Percentiles rank a stretch among this genome's conserved stretches.
Evolutionary conservation across 225 moss, liverwort and hornwort genomes (phyloP).

Genomic region (Climacium dendroides): DNA sequence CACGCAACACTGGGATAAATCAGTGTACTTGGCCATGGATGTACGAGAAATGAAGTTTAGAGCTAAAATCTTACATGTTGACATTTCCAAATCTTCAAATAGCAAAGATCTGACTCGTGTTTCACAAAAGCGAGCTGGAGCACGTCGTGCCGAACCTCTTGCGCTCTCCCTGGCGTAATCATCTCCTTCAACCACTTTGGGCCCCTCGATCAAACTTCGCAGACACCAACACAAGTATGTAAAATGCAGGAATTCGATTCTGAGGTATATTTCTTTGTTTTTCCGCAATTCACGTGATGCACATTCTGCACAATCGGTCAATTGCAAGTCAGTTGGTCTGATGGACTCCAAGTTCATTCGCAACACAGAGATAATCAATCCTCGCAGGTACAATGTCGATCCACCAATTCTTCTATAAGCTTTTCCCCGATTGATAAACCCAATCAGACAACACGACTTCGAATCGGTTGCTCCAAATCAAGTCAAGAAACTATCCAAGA

Average conservation of each 20-base stretch:
- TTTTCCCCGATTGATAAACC: neutral
- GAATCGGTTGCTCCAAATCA: neutral
- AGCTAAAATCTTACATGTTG: constrained; percentile 57
- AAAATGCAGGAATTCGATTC: neutral
- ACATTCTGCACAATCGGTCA: neutral
- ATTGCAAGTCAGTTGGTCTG: neutral
- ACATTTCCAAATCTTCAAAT: constrained; percentile 48
- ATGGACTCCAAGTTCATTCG: neutral
- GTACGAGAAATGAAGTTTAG: neutral
- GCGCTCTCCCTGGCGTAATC: constrained; percentile 31
- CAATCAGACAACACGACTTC: neutral
- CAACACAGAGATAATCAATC: neutral
- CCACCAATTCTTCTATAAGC: neutral
- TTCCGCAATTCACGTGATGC: neutral
- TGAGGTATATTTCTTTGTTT: neutral
- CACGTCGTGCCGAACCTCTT: constrained; percentile 25
- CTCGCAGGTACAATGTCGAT: neutral
- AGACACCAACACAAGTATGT: neutral
- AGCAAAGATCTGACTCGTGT: constrained; percentile 42
- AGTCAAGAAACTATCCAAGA: neutral
- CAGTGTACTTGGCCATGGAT: neutral
- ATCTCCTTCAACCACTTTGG: constrained; percentile 65
- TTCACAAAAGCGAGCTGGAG: constrained; percentile 3
- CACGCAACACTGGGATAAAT: neutral
- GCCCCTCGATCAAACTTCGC: neutral